Base-by-base conservation (phyloP, 306 rosid genomes). In the Parietaria judaica region DNA sequence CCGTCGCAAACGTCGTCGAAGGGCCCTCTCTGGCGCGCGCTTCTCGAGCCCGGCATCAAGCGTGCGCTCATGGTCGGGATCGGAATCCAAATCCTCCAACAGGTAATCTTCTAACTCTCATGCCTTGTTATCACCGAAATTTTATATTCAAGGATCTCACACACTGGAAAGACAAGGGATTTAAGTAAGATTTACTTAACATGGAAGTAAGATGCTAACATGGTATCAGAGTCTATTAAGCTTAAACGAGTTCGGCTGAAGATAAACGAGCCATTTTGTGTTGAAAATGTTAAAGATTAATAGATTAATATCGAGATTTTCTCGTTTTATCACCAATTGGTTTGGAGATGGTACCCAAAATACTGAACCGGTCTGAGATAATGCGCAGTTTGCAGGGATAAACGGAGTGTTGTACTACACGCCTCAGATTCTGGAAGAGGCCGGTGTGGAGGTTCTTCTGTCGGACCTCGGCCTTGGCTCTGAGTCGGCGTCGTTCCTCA, bases 341-440 rank as follows among this genome's bases (percentile, higher is more conserved):
- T 23, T 23, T 23, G 31, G 31, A 23, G 31, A 23, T 23, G 31
- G 31, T 23, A 23, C 31, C 31, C 31, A 2, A 23, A 23, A 23
- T 23, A 23, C 31, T 23, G 2, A 23, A 23, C 31, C 31, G 31
- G 31, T 23, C 31, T 23, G 31, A 23, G 9, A 41, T 8, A 41
- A 41, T 41, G 45, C 63, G 60, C 77, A 76, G 81, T 72, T 76
- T 51, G 71, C 81, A 11, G 81, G 81, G 37, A 76, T 76, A 67
- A 72, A 76, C 64, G 81, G 77, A 36, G 74, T 76, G 47, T 77
- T 76, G 37, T 76, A 76, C 53, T 76, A 76, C 58, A 76, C 81
- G 6, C 81, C 77, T 14, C 77, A 76, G 52, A 76, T 76, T 64
- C 74, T 76, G 48, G 77, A 76, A 54, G 72, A 76, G 63, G 81